Base-by-base conservation (phyloP, 1,284 basidiomycete species). In the Phenoliferia sp. region DNA sequence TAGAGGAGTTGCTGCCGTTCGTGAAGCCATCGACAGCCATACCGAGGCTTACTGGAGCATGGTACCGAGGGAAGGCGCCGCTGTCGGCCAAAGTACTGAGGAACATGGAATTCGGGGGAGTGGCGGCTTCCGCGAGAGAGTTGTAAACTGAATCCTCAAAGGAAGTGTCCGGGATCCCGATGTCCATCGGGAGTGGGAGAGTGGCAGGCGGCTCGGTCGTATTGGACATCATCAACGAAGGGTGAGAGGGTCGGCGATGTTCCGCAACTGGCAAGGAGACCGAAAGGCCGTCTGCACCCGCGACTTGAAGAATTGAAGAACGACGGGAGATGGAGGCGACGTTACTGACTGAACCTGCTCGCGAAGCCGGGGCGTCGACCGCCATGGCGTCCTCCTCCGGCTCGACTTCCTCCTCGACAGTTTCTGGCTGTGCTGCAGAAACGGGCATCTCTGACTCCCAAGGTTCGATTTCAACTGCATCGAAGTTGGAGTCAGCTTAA, bases 391-490 rank as follows among this genome's bases (percentile, higher is more conserved):
- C 57, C 22, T 59, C 57, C 33, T 58, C 56, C 15, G 60, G 36
- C 33, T 65, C 64, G 32, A 29, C 29, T 29, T 63, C 61, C 35
- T 63, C 50, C 34, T 63, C 57, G 69, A 61, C 79, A 64, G 26
- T 59, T 7, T 61, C 62, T 29, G 61, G 62, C 0, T 65, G 57
- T 39, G 64, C 62, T 9, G 55, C 62, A 6, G 61, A 61, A 19
- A 55, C 36, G 6, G 68, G 69, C 10, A 36, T 59, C 31, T 69
- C 60, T 7, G 63, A 63, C 56, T 66, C 72, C 26, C 58, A 69
- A 22, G 63, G 69, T 44, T 71, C 64, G 0, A 91, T 83, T 78
- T 98, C 94, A 48, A 98, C 94, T 56, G n/a, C 22, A 26, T 56
- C 22, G 50, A 10, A 54, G 50, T 9, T 31, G 7, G 28, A 4